A percentile compares a stretch with the other conserved stretches of the same genome.
Conservation (phyloP, 2,329 filamentous ascomycete species). For the Nigrospora oryzae region DNA sequence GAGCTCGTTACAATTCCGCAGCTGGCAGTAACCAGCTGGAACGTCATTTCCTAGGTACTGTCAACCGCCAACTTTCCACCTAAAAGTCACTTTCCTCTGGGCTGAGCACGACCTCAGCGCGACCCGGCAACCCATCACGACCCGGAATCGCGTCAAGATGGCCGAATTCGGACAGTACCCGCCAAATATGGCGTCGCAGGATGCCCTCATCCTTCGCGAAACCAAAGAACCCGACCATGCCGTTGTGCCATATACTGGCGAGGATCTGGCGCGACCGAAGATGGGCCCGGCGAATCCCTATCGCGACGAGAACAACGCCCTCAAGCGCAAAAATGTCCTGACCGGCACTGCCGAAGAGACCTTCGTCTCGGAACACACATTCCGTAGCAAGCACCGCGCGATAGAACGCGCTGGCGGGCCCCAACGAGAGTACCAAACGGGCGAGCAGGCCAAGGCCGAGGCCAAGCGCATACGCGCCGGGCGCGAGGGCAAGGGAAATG, state of each 20-base stretch:
- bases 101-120: not conserved
- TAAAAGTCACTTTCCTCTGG: no score
- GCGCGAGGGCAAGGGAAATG: constrained; percentile 77
- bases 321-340: constrained; percentile 73
- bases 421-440: constrained; percentile 46
- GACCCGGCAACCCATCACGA: not conserved
- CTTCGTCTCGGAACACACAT: constrained; percentile 82
- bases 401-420: constrained; percentile 60
- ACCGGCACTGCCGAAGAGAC: constrained; percentile 87
- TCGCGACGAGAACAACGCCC: constrained; percentile 41
- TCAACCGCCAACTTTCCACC: no score
- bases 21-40: no score
- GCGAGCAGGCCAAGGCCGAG: constrained; percentile 58
- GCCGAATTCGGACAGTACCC: constrained; percentile 55
- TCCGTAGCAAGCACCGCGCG: constrained; percentile 78
- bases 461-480: constrained; percentile 61
- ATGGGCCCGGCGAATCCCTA: constrained; percentile 71
- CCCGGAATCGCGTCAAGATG: constrained; percentile 28
- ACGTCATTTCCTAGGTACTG: no score
- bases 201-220: constrained; percentile 53
- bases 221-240: constrained; percentile 48
- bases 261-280: constrained; percentile 57
- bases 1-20: no score
- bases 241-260: constrained; percentile 59
- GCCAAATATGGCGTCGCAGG: constrained; percentile 57